Conservation (phyloP, 495 filamentous ascomycete species). For the Acidomyces sp. region DNA sequence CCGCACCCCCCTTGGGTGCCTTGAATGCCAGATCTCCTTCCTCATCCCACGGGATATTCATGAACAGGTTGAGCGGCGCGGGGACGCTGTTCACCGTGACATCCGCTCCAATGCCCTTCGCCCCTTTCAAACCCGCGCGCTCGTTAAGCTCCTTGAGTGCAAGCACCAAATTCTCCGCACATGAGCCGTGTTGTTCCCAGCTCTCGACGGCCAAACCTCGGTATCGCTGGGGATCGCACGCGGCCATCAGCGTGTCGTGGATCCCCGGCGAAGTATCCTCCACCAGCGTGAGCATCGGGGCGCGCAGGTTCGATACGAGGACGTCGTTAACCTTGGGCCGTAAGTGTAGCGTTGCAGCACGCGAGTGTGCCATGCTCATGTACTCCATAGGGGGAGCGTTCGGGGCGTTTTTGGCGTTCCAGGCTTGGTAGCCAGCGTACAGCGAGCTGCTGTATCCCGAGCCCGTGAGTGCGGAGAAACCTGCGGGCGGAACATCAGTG, state of each 20-base stretch:
- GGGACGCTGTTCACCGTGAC: constrained; percentile 25
- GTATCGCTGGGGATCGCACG: constrained; percentile 29
- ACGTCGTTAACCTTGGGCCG: constrained; percentile 25
- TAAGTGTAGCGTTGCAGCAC: constrained; percentile 23
- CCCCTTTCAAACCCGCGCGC: constrained; percentile 28
- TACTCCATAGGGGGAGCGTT: constrained; percentile 25
- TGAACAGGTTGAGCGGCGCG: constrained; percentile 32
- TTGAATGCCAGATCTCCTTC: constrained; percentile 22
- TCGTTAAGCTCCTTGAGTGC: constrained; percentile 32
- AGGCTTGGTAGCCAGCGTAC: constrained; percentile 31
- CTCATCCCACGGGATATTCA: constrained; percentile 29
- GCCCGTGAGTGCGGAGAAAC: constrained; percentile 21
- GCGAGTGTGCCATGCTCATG: constrained; percentile 30
- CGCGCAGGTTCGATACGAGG: constrained; percentile 27
- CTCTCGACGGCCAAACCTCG: constrained; percentile 25
- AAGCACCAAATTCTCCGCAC: constrained; percentile 31
- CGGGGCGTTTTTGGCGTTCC: constrained; percentile 15
- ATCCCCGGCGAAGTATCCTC: constrained; percentile 29
- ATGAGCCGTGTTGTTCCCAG: constrained; percentile 27
- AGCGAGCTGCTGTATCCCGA: constrained; percentile 25
- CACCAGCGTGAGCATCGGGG: constrained; percentile 28
- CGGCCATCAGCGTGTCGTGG: constrained; percentile 32
- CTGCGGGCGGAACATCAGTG: constrained; percentile 11
- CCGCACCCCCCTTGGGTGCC: constrained; percentile 25
- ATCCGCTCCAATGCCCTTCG: constrained; percentile 26